Percentiles rank a stretch among this genome's conserved stretches.
Evolutionary conservation across 805 yeast genomes (phyloP).

Genomic region (Ogataea pini): DNA sequence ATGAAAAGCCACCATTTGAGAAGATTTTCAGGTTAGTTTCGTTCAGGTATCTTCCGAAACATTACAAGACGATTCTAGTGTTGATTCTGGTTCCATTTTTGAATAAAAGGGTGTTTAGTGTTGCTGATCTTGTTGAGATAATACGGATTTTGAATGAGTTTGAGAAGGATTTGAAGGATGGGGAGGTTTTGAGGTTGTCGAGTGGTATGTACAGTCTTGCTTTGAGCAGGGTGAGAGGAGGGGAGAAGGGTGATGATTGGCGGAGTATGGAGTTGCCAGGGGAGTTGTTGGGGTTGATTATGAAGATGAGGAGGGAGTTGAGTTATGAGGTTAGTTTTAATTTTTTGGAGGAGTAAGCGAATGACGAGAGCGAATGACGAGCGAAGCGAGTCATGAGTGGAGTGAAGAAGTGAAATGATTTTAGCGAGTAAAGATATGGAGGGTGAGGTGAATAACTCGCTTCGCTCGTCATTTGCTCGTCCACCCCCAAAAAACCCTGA

Average conservation of each 20-base stretch:
- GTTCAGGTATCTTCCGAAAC: constrained; percentile 54
- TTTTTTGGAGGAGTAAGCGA: constrained; percentile 21
- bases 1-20: constrained; percentile 27
- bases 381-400: background rate
- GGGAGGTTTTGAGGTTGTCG: constrained; percentile 11
- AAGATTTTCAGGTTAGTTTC: constrained; percentile 43
- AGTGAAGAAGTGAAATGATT: too few species aligned
- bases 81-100: constrained; percentile 46
- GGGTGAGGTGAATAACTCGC: too few species aligned
- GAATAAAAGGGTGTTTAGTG: constrained; percentile 17
- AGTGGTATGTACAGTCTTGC: constrained; percentile 25
- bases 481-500: too few species aligned
- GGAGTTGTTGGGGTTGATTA: constrained; percentile 16
- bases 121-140: constrained; percentile 27
- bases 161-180: constrained; percentile 11
- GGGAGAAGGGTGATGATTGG: constrained; percentile 21
- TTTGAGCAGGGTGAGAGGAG: constrained; percentile 2
- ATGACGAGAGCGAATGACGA: too few species aligned
- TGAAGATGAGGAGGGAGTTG: constrained; percentile 26
- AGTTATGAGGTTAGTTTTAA: constrained; percentile 32
- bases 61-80: constrained; percentile 49
- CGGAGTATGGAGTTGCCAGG: constrained; percentile 18
- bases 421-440: too few species aligned
- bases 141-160: constrained; percentile 28
- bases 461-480: background rate